Percentiles rank a stretch among this genome's conserved stretches.
These are phyloP conservation scores for Colletotrichum echinochloae DNA, from an alignment of 2,329 filamentous ascomycete genomes.

Conservation along the genomic window DNA sequence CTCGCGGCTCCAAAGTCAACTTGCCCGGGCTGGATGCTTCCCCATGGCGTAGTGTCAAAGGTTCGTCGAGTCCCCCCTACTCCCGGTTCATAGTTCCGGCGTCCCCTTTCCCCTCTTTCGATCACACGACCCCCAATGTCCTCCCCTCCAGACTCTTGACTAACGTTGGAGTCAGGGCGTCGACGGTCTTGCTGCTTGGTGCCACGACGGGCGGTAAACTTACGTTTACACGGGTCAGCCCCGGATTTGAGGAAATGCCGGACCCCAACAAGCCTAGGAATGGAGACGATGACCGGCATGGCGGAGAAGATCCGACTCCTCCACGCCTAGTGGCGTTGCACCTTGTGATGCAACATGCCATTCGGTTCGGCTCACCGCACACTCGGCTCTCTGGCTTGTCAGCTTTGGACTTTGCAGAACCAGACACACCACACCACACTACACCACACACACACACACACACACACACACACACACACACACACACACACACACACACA, in stretches of 20 bases:
- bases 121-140: background rate
- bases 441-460: background rate
- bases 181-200: background rate
- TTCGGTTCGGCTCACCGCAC: background rate
- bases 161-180: no score
- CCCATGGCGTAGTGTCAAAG: background rate
- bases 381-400: background rate
- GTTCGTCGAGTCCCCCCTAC: no score
- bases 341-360: background rate
- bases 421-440: no score
- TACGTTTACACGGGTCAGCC: background rate
- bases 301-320: background rate
- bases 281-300: background rate
- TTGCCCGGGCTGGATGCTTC: constrained; percentile 1
- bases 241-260: background rate
- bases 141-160: background rate
- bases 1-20: constrained; percentile 1
- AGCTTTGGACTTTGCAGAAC: background rate
- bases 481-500: no score
- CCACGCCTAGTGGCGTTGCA: background rate
- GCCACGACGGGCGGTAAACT: background rate
- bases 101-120: no score
- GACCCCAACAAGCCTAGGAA: background rate
- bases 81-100: no score
- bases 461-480: no score